Conservation (phyloP, 306 rosid species). For the Carpinus fangiana region DNA sequence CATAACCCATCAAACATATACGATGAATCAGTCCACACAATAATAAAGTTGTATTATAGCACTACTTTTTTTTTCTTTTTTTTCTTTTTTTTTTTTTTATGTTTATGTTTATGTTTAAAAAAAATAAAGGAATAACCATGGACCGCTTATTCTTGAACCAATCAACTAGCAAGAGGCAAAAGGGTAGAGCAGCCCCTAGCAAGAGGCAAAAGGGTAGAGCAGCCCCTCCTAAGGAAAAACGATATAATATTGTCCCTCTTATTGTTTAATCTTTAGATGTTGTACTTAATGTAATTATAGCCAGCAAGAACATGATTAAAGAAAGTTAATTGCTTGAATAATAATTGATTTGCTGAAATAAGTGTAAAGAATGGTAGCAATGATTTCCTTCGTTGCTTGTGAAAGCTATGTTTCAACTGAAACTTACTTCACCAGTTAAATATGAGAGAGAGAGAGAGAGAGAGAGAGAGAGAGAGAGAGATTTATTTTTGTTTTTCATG, state of each 20-base stretch:
- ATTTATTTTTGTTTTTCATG: not conserved
- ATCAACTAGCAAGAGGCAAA: not conserved
- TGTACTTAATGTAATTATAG: not conserved
- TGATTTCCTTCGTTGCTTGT: constrained; percentile 34
- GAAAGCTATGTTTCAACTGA: constrained; percentile 32
- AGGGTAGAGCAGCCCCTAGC: not conserved
- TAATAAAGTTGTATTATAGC: too few species aligned
- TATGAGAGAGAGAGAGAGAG: not conserved
- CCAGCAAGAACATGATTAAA: not conserved
- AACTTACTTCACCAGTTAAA: constrained; percentile 8
- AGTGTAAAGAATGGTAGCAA: constrained; percentile 26
- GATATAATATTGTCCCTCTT: not conserved
- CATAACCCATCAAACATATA: not conserved
- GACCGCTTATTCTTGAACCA: constrained; percentile 8
- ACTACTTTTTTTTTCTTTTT: too few species aligned
- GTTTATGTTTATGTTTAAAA: too few species aligned
- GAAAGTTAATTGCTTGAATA: not conserved
- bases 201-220: not conserved
- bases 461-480: not conserved
- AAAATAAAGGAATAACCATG: not conserved
- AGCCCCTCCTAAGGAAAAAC: not conserved
- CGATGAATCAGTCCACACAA: not conserved
- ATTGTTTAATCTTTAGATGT: not conserved
- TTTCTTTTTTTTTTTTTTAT: too few species aligned
- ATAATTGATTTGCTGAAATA: constrained; percentile 21